These are phyloP conservation scores for Fraxinus quadrangulata DNA, from an alignment of 257 asterid genomes.

Conservation along the genomic window DNA sequence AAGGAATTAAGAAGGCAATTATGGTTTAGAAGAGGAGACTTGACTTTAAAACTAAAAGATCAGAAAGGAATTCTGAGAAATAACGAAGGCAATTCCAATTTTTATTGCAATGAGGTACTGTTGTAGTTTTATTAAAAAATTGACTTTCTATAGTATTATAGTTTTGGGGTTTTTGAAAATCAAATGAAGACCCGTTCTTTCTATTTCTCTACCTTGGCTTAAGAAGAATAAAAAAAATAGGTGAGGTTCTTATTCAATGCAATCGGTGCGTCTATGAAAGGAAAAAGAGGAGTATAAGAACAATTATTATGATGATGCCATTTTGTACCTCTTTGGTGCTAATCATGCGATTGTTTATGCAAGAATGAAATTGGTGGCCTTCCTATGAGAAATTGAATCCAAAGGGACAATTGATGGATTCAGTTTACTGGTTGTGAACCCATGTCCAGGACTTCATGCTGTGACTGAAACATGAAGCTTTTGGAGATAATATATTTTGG, in stretches of 20 bases:
- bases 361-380: neutral
- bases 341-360: neutral
- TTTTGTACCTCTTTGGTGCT: neutral
- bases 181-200: neutral
- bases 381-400: neutral
- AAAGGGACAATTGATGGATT: neutral
- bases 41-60: neutral
- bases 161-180: neutral
- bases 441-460: neutral
- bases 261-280: neutral
- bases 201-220: neutral
- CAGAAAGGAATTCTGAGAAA: neutral
- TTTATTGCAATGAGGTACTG: neutral
- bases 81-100: neutral
- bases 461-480: neutral
- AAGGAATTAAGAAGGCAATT: neutral
- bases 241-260: neutral
- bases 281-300: neutral
- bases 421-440: neutral
- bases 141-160: neutral
- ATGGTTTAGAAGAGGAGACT: no score
- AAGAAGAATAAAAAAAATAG: neutral
- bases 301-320: neutral
- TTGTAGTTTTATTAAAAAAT: no score
- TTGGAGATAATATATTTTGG: neutral